A percentile compares a stretch with the other conserved stretches of the same genome.
Conservation (phyloP, 108 stramenopile genomes). For the Skeletonema menzelii region DNA sequence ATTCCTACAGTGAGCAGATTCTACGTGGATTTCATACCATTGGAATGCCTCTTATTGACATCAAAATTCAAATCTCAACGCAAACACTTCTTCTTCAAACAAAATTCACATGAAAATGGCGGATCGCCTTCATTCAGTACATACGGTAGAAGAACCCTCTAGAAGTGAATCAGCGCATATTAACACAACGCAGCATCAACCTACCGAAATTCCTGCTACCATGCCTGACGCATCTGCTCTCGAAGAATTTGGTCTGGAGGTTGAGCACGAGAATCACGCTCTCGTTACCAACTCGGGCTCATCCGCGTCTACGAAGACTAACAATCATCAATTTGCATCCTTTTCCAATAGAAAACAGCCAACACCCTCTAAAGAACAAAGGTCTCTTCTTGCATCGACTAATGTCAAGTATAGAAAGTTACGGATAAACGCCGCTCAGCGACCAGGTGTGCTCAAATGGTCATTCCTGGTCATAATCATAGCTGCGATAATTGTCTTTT, state of each 20-base stretch:
- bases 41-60: too few relatives aligned
- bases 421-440: not conserved
- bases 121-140: too few relatives aligned
- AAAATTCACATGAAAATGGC: too few relatives aligned
- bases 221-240: conserved; percentile 48
- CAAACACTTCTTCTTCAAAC: too few relatives aligned
- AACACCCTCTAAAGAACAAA: conserved; percentile 11
- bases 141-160: too few relatives aligned
- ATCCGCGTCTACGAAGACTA: not conserved
- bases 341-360: conserved; percentile 5
- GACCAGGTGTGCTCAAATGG: conserved; percentile 14
- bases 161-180: too few relatives aligned
- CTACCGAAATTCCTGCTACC: not conserved
- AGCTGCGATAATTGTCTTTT: conserved; percentile 19
- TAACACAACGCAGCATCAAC: not conserved
- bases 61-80: too few relatives aligned
- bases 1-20: too few relatives aligned
- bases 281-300: conserved; percentile 13
- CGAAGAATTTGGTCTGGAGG: conserved; percentile 52
- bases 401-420: conserved; percentile 1
- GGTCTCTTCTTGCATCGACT: not conserved
- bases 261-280: conserved; percentile 38
- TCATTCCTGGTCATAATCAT: conserved; percentile 11
- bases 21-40: too few relatives aligned
- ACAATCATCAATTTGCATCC: not conserved